Conservation (phyloP, 495 filamentous ascomycete genomes). For the Lentithecium fluviatile region DNA sequence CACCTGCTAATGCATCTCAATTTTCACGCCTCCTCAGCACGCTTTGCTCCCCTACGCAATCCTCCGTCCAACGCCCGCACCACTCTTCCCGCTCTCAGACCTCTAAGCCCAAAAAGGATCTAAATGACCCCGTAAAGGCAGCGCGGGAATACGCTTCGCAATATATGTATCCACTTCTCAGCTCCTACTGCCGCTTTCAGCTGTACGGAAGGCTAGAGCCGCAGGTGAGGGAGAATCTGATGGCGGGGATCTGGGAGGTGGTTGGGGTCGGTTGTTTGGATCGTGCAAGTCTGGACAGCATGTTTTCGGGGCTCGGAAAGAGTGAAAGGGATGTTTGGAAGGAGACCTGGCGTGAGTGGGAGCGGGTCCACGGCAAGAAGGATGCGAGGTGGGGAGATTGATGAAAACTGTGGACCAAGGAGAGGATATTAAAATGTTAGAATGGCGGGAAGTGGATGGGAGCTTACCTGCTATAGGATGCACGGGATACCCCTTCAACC, state of each 20-base stretch:
- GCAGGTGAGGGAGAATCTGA: conserved; percentile 65
- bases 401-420: not conserved
- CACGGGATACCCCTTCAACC: no score
- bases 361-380: conserved; percentile 12
- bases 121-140: conserved; percentile 74
- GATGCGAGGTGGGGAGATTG: not conserved
- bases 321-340: conserved; percentile 69
- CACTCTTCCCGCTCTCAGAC: conserved; percentile 41
- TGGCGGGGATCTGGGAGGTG: conserved; percentile 69
- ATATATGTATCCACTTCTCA: conserved; percentile 69
- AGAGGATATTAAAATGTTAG: no score
- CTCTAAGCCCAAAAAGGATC: conserved; percentile 30
- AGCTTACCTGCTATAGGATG: no score
- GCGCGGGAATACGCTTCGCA: conserved; percentile 73
- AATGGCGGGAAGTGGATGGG: no score
- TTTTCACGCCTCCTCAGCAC: conserved; percentile 72
- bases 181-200: conserved; percentile 67
- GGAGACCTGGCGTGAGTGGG: conserved; percentile 62
- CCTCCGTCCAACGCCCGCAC: conserved; percentile 58
- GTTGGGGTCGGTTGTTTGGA: conserved; percentile 72
- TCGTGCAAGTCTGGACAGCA: conserved; percentile 58
- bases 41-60: conserved; percentile 75
- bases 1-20: conserved; percentile 55
- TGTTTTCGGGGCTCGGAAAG: conserved; percentile 69
- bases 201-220: conserved; percentile 55